Evolutionary conservation across 805 yeast species (phyloP), one percentile per base, ranked within the genome.

Genomic region (Geotrichum ghanense): DNA sequence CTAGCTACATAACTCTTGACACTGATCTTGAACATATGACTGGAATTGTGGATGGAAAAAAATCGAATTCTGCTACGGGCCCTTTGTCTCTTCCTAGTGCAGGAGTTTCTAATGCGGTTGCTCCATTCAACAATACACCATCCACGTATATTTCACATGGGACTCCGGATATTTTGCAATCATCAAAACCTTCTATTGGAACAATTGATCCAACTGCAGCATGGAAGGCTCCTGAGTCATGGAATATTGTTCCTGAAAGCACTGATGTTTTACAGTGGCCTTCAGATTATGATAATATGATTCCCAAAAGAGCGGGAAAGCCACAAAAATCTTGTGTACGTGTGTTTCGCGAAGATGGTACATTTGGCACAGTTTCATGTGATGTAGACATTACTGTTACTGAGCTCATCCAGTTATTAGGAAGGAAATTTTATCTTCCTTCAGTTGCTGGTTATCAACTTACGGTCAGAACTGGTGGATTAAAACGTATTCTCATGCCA

Each of bases 291-390:
- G 37, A 21, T 40, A 25, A n/a, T 27, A 31, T 9, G n/a, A 42
- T 7, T 25, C 41, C n/a, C 35, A 41, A 26, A 26, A 39, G 35
- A 46, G 43, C 9, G 4, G 42, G 48, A 45, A 45, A 45, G 50
- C 43, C 44, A 45, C n/a, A 51, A 46, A 40, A 50, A 50, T 44
- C 41, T 45, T 57, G 56, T 50, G 68, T 90, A 20, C 78, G 95
- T 50, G 80, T 90, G 1, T 88, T 83, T 66, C 78, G 83, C 49
- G 83, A 79, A 45, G 95, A 85, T 48, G 89, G 87, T 55, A 83
- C 88, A 9, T 85, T 87, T 53, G 83, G 92, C 14, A 85, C 95
- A 1, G 67, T 90, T 19, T 78, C 88, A 14, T 81, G 95, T 58
- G 77, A 90, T 0, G 71, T 83, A 26, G 84, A 82, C 48, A 83